These are phyloP conservation scores for Sporopachydermia quercuum DNA, from an alignment of 805 yeast species.

Conservation along the genomic window DNA sequence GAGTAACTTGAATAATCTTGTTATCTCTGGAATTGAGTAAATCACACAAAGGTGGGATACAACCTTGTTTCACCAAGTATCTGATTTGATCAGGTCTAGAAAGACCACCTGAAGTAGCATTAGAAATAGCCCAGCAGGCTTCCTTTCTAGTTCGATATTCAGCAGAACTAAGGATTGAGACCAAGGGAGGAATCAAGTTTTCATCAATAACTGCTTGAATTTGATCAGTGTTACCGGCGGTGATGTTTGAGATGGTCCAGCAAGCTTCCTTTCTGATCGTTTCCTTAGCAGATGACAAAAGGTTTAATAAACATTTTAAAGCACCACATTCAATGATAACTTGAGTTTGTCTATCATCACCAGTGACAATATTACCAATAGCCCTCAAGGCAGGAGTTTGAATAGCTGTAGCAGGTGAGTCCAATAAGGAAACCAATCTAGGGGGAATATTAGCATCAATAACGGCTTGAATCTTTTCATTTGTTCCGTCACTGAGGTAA, in stretches of 20 bases:
- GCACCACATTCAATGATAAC: slow-evolving; percentile 89
- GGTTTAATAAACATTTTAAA: slow-evolving; percentile 65
- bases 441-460: slow-evolving; percentile 92
- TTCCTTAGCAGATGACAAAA: slow-evolving; percentile 76
- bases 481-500: slow-evolving; percentile 83
- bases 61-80: slow-evolving; percentile 86
- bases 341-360: slow-evolving; percentile 92
- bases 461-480: slow-evolving; percentile 91
- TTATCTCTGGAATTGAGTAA: slow-evolving; percentile 76
- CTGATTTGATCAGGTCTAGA: slow-evolving; percentile 85
- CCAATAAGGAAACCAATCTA: slow-evolving; percentile 80
- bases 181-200: slow-evolving; percentile 82
- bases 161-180: slow-evolving; percentile 62
- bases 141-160: slow-evolving; percentile 95
- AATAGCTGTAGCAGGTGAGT: slow-evolving; percentile 69
- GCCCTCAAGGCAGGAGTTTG: slow-evolving; percentile 97
- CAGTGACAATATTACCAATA: slow-evolving; percentile 95
- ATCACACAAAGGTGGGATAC: slow-evolving; percentile 95
- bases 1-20: slow-evolving; percentile 84
- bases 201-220: slow-evolving; percentile 94
- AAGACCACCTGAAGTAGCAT: slow-evolving; percentile 93
- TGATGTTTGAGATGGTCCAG: slow-evolving; percentile 96
- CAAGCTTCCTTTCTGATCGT: slow-evolving; percentile 93
- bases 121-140: slow-evolving; percentile 99
- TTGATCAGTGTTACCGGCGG: slow-evolving; percentile 93